Conservation (phyloP, 352 stramenopile species). For the Pythium plurisporium region DNA sequence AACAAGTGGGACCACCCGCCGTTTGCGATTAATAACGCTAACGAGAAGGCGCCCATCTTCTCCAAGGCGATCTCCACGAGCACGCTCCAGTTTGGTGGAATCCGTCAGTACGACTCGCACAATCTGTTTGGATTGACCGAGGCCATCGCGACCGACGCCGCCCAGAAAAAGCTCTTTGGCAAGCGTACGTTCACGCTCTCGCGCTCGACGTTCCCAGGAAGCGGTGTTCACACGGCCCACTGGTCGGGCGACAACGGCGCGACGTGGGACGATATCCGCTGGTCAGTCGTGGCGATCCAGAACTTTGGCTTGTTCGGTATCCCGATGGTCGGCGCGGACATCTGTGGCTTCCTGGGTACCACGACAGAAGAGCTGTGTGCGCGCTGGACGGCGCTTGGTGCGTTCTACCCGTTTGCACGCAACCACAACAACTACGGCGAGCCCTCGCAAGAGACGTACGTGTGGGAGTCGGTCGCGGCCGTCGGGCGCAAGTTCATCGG, state of each 20-base stretch:
- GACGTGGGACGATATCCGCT: slow-evolving; percentile 74
- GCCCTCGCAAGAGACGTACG: slow-evolving; percentile 63
- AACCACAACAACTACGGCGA: slow-evolving; percentile 71
- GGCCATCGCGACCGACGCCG: slow-evolving; percentile 50
- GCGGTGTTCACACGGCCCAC: slow-evolving; percentile 55
- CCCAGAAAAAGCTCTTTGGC: slow-evolving; percentile 41
- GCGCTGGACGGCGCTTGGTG: slow-evolving; percentile 67
- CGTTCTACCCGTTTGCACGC: slow-evolving; percentile 77
- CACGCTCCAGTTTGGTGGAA: slow-evolving; percentile 42
- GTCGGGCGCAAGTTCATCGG: slow-evolving; percentile 62
- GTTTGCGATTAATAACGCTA: too few relatives aligned
- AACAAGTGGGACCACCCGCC: slow-evolving; percentile 55
- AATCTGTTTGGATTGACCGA: slow-evolving; percentile 80
- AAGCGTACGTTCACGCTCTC: slow-evolving; percentile 74
- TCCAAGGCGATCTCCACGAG: slow-evolving; percentile 66
- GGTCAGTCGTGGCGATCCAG: slow-evolving; percentile 60
- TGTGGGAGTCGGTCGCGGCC: slow-evolving; percentile 42
- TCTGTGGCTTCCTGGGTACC: slow-evolving; percentile 62
- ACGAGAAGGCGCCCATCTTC: too few relatives aligned
- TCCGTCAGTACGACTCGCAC: slow-evolving; percentile 72
- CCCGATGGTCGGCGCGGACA: slow-evolving; percentile 79
- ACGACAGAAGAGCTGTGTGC: slow-evolving; percentile 69
- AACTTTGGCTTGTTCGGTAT: slow-evolving; percentile 77
- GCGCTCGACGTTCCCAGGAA: slow-evolving; percentile 63
- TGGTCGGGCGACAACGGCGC: slow-evolving; percentile 79